These are phyloP conservation scores for Globisporangium carolinianum DNA, from an alignment of 352 stramenopile genomes.

Conservation along the genomic window DNA sequence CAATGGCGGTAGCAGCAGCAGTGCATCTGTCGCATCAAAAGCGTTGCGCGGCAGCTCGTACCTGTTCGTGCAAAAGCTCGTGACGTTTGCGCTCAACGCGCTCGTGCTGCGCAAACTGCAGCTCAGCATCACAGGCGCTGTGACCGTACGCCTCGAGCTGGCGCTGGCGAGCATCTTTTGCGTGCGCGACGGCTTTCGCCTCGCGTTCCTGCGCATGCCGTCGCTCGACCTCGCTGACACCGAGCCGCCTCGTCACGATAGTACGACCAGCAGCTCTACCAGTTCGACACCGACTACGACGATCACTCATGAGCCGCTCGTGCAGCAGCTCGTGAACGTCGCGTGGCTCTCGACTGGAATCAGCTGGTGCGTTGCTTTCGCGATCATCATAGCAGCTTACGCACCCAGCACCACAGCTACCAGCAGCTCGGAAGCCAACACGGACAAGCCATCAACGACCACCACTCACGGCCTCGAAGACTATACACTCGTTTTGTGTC, in stretches of 20 bases:
- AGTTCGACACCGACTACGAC: background rate
- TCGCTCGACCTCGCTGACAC: conserved; percentile 32
- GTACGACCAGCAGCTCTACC: background rate
- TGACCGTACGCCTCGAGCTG: conserved; percentile 85
- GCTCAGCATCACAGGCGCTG: conserved; percentile 70
- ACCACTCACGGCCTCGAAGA: conserved; percentile 16
- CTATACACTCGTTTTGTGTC: conserved; percentile 50
- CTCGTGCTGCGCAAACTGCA: conserved; percentile 67
- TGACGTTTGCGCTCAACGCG: conserved; percentile 83
- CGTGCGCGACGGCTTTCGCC: conserved; percentile 83
- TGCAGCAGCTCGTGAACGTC: conserved; percentile 70
- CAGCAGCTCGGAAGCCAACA: no score
- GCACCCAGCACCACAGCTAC: no score
- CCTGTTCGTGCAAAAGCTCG: conserved; percentile 76
- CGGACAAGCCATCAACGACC: background rate
- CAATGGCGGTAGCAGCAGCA: background rate
- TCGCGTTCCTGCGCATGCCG: conserved; percentile 79
- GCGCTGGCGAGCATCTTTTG: conserved; percentile 86
- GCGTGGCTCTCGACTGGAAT: conserved; percentile 68
- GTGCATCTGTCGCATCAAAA: conserved; percentile 25
- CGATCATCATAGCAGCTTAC: background rate
- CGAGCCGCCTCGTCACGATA: background rate
- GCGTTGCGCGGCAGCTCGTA: conserved; percentile 64
- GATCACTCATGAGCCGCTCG: background rate
- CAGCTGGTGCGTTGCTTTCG: conserved; percentile 43